A percentile compares a stretch with the other conserved stretches of the same genome.
Evolutionary conservation across 176 grass and related monocot genomes (phyloP).

Genomic region (Carex kokanica): DNA sequence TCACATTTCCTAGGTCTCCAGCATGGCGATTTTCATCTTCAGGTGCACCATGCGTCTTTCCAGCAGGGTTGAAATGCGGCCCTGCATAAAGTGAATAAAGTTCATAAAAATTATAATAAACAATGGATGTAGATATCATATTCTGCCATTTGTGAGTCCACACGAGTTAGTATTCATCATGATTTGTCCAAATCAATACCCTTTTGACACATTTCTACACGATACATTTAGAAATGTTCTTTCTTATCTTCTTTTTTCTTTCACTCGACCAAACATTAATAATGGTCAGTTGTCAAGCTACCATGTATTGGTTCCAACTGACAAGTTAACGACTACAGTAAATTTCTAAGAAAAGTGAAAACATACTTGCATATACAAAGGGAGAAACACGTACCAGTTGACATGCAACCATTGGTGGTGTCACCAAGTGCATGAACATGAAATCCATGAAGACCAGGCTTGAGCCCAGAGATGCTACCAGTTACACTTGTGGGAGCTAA

Average conservation of each 20-base stretch:
- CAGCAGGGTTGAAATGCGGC: constrained; percentile 76
- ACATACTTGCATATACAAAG: neutral
- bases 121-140: neutral
- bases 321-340: neutral
- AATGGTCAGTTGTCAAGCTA: neutral
- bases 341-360: neutral
- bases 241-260: neutral
- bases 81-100: constrained; percentile 29
- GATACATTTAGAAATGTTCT: neutral
- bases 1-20: constrained; percentile 89
- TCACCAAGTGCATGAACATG: constrained; percentile 89
- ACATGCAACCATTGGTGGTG: constrained; percentile 95
- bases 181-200: neutral
- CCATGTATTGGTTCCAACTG: neutral
- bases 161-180: neutral
- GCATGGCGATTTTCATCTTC: constrained; percentile 63
- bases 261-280: neutral
- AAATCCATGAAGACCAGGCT: constrained; percentile 76
- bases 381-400: constrained; percentile 55
- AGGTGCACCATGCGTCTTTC: constrained; percentile 63
- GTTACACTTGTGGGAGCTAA: constrained; percentile 66
- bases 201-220: neutral
- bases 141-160: neutral
- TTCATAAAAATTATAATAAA: neutral
- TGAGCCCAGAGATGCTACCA: constrained; percentile 72